A percentile compares a stretch with the other conserved stretches of the same genome.
These are phyloP conservation scores for Fusarium praegraminearum DNA, from an alignment of 2,329 filamentous ascomycete genomes.

Conservation along the genomic window DNA sequence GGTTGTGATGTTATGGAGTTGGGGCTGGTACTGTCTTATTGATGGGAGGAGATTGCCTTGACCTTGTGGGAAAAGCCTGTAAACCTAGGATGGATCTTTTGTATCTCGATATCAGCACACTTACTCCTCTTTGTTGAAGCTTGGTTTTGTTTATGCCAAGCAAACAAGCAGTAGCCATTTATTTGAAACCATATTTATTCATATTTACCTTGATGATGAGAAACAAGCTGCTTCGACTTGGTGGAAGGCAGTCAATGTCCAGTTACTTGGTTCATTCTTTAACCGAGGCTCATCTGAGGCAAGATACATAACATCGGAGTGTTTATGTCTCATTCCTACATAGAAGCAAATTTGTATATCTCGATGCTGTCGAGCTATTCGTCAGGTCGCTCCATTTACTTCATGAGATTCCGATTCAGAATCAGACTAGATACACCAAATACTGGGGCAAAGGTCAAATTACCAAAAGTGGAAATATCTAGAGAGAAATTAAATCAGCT, in stretches of 20 bases:
- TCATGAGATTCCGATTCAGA: neutral
- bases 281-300: too few relatives aligned
- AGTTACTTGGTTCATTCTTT: neutral
- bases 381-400: neutral
- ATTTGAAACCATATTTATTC: neutral
- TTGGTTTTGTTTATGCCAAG: slow-evolving; percentile 23
- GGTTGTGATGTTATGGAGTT: slow-evolving; percentile 3
- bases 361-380: neutral
- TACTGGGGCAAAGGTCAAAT: neutral
- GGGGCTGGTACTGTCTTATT: neutral
- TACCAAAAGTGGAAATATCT: slow-evolving; percentile 38
- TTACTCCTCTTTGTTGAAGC: slow-evolving; percentile 31
- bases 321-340: neutral
- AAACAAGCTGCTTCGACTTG: neutral
- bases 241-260: neutral
- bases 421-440: neutral
- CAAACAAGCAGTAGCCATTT: slow-evolving; percentile 20
- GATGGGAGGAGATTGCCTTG: slow-evolving; percentile 14
- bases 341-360: neutral
- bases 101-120: slow-evolving; percentile 34
- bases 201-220: neutral
- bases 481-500: slow-evolving; percentile 27
- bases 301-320: neutral
- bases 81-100: slow-evolving; percentile 22
- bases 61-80: slow-evolving; percentile 22